Evolutionary conservation across 345 rosid species (phyloP).

Genomic region (Excoecaria cochinchinensis): DNA sequence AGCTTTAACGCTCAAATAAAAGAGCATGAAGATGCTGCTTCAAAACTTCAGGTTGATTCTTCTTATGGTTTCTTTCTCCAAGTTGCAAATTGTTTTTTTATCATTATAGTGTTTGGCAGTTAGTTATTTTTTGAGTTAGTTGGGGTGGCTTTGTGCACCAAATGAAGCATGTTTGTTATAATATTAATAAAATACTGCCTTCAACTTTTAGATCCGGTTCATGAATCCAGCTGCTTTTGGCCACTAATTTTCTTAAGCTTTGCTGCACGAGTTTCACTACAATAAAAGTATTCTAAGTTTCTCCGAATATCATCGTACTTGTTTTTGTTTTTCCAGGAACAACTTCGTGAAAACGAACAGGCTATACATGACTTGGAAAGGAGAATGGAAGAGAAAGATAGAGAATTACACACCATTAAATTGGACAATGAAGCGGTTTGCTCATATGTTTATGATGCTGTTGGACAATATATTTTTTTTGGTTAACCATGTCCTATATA

Average conservation of each 20-base stretch:
- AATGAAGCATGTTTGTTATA: neutral
- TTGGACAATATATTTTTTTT: neutral
- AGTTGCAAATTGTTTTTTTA: neutral
- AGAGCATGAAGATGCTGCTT: constrained; percentile 61
- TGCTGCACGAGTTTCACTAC: neutral
- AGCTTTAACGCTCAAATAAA: constrained; percentile 57
- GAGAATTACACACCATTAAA: constrained; percentile 81
- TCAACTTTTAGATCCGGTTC: neutral
- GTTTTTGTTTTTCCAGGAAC: constrained; percentile 54
- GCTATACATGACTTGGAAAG: constrained; percentile 66
- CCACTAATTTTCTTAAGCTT: neutral
- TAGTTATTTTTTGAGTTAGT: neutral
- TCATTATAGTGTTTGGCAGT: neutral
- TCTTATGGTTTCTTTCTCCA: neutral
- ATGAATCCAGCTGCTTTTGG: neutral
- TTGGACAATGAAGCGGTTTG: constrained; percentile 86
- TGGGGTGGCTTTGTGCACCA: neutral
- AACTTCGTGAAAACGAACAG: constrained; percentile 64
- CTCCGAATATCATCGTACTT: constrained; percentile 2
- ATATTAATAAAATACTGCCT: neutral
- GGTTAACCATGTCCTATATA: constrained; percentile 10
- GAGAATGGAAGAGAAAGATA: constrained; percentile 79
- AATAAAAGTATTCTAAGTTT: too few relatives aligned
- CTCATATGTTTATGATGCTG: constrained; percentile 15
- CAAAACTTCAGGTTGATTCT: constrained; percentile 62